Base-by-base conservation (phyloP, 371 early-diverging fungal species). In the Apophysomyces trapeziformis region DNA sequence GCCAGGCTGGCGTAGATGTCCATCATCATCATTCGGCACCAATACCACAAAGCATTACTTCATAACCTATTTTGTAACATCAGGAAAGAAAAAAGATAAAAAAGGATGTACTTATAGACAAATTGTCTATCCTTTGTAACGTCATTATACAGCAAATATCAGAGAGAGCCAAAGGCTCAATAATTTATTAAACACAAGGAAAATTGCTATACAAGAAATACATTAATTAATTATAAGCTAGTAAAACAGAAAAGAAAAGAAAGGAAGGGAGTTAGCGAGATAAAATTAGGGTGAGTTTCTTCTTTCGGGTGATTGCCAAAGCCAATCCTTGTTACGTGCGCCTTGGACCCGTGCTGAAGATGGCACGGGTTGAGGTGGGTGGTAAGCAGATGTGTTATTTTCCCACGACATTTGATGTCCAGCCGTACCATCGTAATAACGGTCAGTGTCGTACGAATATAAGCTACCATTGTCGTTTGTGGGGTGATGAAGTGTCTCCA, bases 261-360 rank as follows among this genome's bases (percentile, higher is more conserved):
- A 26, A 26, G 26, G 26, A 26, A 26, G 26, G 26, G 26, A 26
- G 26, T 26, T 26, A 1, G 32, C 1, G 2, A 2, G 32, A 26
- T 26, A 26, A 26, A 2, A 26, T 45, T 50, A 50, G 1, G 54
- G 54, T 1, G 54, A 50, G 54, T 50, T 50, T 50, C 54, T n/a
- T 50, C 68, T 62, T 36, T 63, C 68, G 8, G 69, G 69, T 38
- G 69, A 69, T 58, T 61, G 69, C 41, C 58, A 65, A 16, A 69
- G 60, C 69, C 69, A 69, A 58, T 69, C 69, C 9, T 50, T 16
- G 21, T 50, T n/a, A 50, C 21, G 26, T 58, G 61, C 7, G 61
- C 65, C 65, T 61, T 69, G 69, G 18, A 65, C 69, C 57, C 62
- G 69, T 38, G 62, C 67, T 45, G 67, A 36, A 5, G 64, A 50